These are phyloP conservation scores for Schizothecium vesticola DNA, from an alignment of 495 filamentous ascomycete species.

Conservation along the genomic window DNA sequence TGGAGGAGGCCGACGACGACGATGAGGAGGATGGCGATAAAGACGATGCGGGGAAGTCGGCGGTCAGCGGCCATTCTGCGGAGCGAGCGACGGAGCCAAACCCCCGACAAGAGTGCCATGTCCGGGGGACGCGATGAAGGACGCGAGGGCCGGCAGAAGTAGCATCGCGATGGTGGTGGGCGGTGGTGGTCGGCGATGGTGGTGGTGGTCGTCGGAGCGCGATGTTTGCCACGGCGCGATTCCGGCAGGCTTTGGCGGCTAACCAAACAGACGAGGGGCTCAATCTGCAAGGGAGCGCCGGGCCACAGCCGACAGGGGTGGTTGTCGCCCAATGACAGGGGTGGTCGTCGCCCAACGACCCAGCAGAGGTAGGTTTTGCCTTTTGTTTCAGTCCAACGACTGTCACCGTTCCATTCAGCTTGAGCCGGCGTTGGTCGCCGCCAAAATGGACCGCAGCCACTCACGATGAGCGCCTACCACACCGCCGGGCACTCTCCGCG, in stretches of 20 bases:
- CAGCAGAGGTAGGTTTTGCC: no score
- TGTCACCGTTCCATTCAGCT: not conserved
- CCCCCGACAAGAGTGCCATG: not conserved
- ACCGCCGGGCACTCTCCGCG: not conserved
- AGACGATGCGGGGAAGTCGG: constrained; percentile 16
- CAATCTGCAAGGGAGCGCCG: not conserved
- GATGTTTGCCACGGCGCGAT: not conserved
- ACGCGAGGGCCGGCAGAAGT: not conserved
- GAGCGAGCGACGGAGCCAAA: not conserved
- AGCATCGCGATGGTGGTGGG: not conserved
- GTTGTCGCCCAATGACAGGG: not conserved
- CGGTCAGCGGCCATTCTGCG: constrained; percentile 5
- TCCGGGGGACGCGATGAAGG: not conserved
- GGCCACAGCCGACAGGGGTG: not conserved
- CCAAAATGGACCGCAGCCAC: not conserved
- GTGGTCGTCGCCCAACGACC: no score
- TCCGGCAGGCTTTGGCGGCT: not conserved
- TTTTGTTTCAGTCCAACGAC: no score
- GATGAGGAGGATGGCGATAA: constrained; percentile 12
- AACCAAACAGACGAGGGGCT: not conserved
- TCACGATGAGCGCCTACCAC: not conserved
- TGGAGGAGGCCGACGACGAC: constrained; percentile 12
- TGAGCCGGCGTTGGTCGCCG: not conserved
- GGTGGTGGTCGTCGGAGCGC: not conserved
- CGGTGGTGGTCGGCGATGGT: not conserved